Evolutionary conservation across 2,329 filamentous ascomycete species (phyloP).

Genomic region (Aureobasidium pullulans): DNA sequence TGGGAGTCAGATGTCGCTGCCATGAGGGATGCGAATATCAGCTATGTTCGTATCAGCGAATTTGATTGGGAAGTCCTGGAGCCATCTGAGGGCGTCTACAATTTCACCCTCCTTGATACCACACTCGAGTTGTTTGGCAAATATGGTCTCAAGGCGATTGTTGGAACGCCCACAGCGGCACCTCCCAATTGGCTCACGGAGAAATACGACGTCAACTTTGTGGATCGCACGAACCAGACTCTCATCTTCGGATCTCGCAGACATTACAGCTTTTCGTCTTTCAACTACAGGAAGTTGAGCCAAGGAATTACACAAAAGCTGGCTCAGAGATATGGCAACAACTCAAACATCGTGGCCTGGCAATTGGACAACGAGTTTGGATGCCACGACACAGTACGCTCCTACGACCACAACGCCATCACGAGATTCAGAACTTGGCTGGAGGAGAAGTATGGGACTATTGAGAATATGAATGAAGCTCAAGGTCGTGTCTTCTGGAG

Average conservation of each 20-base stretch:
- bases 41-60: conserved; percentile 20
- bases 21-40: conserved; percentile 20
- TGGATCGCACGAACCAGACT: conserved; percentile 20
- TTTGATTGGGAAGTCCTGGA: conserved; percentile 22
- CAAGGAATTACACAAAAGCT: conserved; percentile 20
- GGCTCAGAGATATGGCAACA: conserved; percentile 20
- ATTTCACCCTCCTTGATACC: conserved; percentile 20
- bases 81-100: conserved; percentile 20
- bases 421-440: conserved; percentile 20
- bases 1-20: conserved; percentile 20
- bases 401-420: conserved; percentile 21
- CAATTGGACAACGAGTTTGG: conserved; percentile 23
- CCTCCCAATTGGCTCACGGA: conserved; percentile 22
- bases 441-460: conserved; percentile 20
- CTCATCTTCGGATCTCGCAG: conserved; percentile 19
- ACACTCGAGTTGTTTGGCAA: conserved; percentile 19
- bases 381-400: conserved; percentile 21
- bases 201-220: conserved; percentile 20
- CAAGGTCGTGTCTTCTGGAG: conserved; percentile 23
- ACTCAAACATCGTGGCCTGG: conserved; percentile 18
- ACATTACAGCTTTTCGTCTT: conserved; percentile 22
- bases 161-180: conserved; percentile 21
- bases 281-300: conserved; percentile 20
- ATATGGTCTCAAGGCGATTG: conserved; percentile 19
- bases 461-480: conserved; percentile 21